These are phyloP conservation scores for Tetradesmus obliquus DNA, from an alignment of 139 green algal genomes.

Conservation along the genomic window DNA sequence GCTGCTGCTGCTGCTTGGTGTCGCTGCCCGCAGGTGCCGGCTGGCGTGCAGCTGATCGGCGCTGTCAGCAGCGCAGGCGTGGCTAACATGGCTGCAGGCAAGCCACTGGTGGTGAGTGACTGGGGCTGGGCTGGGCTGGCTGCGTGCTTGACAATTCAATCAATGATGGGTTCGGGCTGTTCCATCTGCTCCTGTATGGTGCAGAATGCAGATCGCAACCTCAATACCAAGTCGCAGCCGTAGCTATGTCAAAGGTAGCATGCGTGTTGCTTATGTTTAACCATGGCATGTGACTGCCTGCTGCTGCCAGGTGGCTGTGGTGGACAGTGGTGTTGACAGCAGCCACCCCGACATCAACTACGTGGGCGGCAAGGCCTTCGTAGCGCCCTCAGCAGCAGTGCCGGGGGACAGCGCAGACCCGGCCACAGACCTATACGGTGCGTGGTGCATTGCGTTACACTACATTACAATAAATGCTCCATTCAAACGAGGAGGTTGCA, in stretches of 20 bases:
- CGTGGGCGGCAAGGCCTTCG: slow-evolving; percentile 4
- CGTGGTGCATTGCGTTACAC: no score
- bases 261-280: background rate
- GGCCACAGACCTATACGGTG: background rate
- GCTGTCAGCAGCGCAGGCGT: background rate
- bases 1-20: background rate
- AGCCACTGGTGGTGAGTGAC: background rate
- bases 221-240: no score
- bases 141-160: no score
- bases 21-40: background rate
- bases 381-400: background rate
- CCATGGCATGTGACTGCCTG: background rate
- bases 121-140: background rate
- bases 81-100: background rate
- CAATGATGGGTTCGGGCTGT: no score
- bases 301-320: background rate
- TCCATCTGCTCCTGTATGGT: no score
- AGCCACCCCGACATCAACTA: slow-evolving; percentile 21
- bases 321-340: background rate
- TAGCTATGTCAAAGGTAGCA: background rate
- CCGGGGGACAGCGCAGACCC: background rate
- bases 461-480: no score
- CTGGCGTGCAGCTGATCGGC: background rate
- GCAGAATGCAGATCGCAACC: no score
- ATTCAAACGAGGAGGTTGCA: no score